These are phyloP conservation scores for Udeniomyces megalosporus DNA, from an alignment of 768 basidiomycete genomes.

Conservation along the genomic window DNA sequence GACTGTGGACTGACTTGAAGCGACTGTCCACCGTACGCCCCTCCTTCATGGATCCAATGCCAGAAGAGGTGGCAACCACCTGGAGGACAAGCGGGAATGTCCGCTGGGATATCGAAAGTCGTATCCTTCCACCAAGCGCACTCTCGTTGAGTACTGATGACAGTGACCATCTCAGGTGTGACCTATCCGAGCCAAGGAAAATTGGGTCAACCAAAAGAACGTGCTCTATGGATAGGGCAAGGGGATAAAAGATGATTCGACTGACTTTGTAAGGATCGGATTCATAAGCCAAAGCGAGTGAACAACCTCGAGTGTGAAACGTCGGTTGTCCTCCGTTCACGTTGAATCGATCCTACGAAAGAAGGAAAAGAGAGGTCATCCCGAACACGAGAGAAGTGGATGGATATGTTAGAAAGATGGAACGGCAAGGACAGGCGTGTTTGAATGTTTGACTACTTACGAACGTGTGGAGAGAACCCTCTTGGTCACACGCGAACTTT, in stretches of 20 bases:
- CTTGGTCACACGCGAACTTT: neutral
- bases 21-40: neutral
- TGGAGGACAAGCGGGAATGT: constrained; percentile 24
- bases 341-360: too few relatives aligned
- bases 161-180: constrained; percentile 22
- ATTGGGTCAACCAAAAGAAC: too few relatives aligned
- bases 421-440: neutral
- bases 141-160: constrained; percentile 19
- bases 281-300: constrained; percentile 61
- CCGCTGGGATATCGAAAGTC: constrained; percentile 21
- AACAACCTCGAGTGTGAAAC: constrained; percentile 38
- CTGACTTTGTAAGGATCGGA: constrained; percentile 39
- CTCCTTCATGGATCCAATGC: neutral
- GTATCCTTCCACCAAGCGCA: constrained; percentile 19
- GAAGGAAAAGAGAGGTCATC: neutral
- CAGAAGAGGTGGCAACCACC: constrained; percentile 18
- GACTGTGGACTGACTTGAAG: too few relatives aligned
- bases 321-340: too few relatives aligned
- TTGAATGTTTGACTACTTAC: neutral
- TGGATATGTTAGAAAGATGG: neutral
- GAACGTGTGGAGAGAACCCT: neutral
- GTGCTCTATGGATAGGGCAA: too few relatives aligned
- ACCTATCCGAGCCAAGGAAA: too few relatives aligned
- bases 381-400: too few relatives aligned
- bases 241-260: too few relatives aligned